Conservation (phyloP, 768 basidiomycete species). For the Agaricus sinodeliciosus region DNA sequence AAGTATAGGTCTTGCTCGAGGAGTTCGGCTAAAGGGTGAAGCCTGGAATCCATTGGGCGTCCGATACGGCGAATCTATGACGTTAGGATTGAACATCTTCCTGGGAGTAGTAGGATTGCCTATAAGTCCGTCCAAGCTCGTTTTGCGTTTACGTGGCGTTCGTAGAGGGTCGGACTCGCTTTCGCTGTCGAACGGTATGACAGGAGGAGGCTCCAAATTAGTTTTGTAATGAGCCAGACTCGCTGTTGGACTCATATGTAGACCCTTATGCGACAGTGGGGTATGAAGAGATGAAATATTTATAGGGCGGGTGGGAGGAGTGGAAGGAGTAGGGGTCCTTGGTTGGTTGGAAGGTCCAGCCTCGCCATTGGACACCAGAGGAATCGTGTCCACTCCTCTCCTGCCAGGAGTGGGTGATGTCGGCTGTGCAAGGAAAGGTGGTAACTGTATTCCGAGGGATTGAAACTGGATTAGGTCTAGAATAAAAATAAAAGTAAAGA, state of each 20-base stretch:
- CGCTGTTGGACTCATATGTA: conserved; percentile 64
- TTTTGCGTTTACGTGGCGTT: conserved; percentile 31
- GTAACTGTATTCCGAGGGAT: conserved; percentile 17
- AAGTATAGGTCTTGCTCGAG: conserved; percentile 44
- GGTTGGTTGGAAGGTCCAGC: conserved; percentile 14
- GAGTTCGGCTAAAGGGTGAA: conserved; percentile 37
- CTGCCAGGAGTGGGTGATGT: conserved; percentile 31
- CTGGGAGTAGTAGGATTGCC: conserved; percentile 32
- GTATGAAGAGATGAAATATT: conserved; percentile 57
- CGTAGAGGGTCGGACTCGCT: conserved; percentile 24
- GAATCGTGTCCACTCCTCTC: conserved; percentile 15
- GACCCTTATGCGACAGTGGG: conserved; percentile 59
- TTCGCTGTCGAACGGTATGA: conserved; percentile 22
- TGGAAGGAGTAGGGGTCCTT: conserved; percentile 28
- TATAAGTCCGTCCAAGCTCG: conserved; percentile 16
- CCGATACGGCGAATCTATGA: conserved; percentile 33
- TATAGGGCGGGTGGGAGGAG: conserved; percentile 28
- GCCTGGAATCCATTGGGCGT: conserved; percentile 20
- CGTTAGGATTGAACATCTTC: conserved; percentile 28
- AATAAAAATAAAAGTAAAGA: conserved; percentile 1
- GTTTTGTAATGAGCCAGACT: conserved; percentile 66
- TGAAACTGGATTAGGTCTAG: background rate
- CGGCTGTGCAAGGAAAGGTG: conserved; percentile 41
- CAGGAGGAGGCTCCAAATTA: conserved; percentile 56
- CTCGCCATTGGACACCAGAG: conserved; percentile 1